Evolutionary conservation across 352 stramenopile genomes (phyloP), one percentile per base, ranked within the genome.

Genomic region (Phytopythium delawarense): DNA sequence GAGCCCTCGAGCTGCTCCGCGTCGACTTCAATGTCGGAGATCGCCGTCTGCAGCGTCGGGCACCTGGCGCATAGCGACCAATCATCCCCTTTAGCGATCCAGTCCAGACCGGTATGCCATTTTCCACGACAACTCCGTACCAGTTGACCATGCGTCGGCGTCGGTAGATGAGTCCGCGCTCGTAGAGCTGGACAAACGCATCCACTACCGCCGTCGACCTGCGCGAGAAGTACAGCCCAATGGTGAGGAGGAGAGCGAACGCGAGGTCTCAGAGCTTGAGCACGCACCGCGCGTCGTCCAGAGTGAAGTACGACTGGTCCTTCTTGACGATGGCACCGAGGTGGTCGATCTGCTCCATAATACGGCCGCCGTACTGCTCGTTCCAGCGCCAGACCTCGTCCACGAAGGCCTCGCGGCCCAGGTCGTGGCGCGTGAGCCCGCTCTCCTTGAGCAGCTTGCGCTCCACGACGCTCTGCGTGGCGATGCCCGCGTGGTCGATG

Each of bases 401-500:
- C 18, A 99, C 78, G 69, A 99, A 99, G 57, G 92, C 89, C 44
- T 99, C 96, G 45, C 98, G 88, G 7, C 97, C 97, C 32, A 99
- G 79, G 66, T 99, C 97, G 71, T 99, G 96, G 53, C 88, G 81
- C 11, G 78, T 90, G 30, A 92, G 66, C 9, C 88, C 87, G 46
- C 88, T 70, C 63, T 99, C 94, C 74, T 99, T 98, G 65, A 92
- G 88, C 39, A 99, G 81, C 76, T 98, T 98, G 69, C 98, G 98
- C 82, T 99, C 98, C 7, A 99, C 98, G 0, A 99, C 97, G 50
- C 90, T 98, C 84, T 92, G 98, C 23, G 98, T 99, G 9, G 98
- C 98, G 71, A 99, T 99, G 28, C 98, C 98, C 3, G 98, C 98
- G 71, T 99, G 98, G 74, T 99, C 98, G 8, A 97, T 90, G 57